Conservation (phyloP, 2,329 filamentous ascomycete genomes). For the Xylaria sp. region DNA sequence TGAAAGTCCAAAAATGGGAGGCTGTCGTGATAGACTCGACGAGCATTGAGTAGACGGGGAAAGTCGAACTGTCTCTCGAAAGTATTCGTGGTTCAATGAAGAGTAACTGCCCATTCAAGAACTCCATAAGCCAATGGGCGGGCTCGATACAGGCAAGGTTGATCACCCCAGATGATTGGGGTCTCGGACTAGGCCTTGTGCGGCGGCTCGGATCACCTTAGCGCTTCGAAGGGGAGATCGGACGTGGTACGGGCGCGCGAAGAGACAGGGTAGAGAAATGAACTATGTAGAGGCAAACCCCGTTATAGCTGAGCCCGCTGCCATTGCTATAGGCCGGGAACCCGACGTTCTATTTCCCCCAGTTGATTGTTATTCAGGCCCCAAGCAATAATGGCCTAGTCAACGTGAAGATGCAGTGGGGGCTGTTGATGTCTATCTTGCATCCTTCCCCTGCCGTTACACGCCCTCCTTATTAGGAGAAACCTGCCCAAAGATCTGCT, state of each 20-base stretch:
- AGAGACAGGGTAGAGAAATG: conserved; percentile 31
- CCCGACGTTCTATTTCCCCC: conserved; percentile 34
- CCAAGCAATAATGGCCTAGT: conserved; percentile 30
- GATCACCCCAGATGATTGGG: conserved; percentile 32
- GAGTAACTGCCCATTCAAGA: conserved; percentile 32
- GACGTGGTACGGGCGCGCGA: conserved; percentile 27
- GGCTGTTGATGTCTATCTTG: conserved; percentile 38
- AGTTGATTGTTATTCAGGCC: conserved; percentile 33
- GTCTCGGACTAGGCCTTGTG: conserved; percentile 28
- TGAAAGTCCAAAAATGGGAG: background rate
- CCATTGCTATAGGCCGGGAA: conserved; percentile 22
- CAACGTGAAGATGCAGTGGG: conserved; percentile 37
- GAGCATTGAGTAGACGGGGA: conserved; percentile 10
- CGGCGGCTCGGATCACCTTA: conserved; percentile 32
- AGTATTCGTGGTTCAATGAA: conserved; percentile 22
- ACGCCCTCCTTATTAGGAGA: conserved; percentile 37
- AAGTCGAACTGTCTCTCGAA: conserved; percentile 16
- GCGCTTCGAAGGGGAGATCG: conserved; percentile 32
- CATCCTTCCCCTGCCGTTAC: conserved; percentile 34
- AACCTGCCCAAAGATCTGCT: conserved; percentile 41
- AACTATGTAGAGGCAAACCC: conserved; percentile 30
- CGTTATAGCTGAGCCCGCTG: conserved; percentile 31
- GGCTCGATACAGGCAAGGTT: conserved; percentile 30
- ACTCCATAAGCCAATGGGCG: conserved; percentile 32
- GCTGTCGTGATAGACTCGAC: conserved; percentile 10